phyloP scores from a whole-genome alignment of 2,329 filamentous ascomycete genomes.

The Sporothrix mexicana region DNA sequence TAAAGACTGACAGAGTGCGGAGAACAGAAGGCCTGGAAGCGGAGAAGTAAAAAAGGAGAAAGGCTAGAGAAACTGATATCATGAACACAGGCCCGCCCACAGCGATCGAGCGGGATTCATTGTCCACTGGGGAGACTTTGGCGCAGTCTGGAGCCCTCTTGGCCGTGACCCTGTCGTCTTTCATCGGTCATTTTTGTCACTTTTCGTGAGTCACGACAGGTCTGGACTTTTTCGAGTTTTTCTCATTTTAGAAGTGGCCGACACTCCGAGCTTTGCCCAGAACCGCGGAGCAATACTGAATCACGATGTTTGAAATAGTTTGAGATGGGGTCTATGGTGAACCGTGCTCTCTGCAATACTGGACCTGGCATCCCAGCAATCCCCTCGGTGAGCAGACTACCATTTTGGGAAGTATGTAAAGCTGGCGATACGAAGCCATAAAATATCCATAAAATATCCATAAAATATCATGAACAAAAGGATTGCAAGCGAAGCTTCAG shows the following conservation, averaged over 20 bases:
- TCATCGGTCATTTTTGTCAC: too few relatives aligned
- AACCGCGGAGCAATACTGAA: background rate
- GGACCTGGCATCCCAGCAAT: too few relatives aligned
- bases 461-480: too few relatives aligned
- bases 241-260: too few relatives aligned
- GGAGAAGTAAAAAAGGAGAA: background rate
- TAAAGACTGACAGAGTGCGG: background rate
- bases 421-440: too few relatives aligned
- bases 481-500: too few relatives aligned
- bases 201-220: conserved; percentile 1
- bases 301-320: background rate
- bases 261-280: too few relatives aligned
- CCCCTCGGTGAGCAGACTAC: too few relatives aligned
- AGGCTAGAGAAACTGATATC: background rate
- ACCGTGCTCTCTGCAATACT: background rate
- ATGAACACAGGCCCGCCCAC: conserved; percentile 7
- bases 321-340: background rate
- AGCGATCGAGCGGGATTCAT: background rate
- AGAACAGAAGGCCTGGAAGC: background rate
- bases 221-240: background rate
- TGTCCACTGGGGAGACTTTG: background rate
- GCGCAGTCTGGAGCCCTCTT: background rate
- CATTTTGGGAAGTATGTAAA: too few relatives aligned
- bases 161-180: too few relatives aligned
- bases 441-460: too few relatives aligned